Conservation (phyloP, 2,329 filamentous ascomycete genomes). For the Fusarium guadeloupense region DNA sequence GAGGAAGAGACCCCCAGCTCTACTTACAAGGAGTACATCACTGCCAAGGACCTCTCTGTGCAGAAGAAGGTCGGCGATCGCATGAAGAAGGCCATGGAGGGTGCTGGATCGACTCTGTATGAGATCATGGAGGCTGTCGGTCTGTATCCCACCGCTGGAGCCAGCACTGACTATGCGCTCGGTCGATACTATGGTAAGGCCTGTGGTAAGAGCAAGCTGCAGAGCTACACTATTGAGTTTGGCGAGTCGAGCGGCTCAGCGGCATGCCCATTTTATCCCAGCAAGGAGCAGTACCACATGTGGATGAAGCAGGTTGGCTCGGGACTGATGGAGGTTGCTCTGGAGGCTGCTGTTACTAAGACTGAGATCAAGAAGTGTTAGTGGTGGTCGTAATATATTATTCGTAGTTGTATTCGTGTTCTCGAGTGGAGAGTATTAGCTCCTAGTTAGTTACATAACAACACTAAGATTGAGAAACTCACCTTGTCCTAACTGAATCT, state of each 20-base stretch:
- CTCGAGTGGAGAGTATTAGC: too few species aligned
- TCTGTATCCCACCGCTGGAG: constrained; percentile 58
- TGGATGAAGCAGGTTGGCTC: constrained; percentile 57
- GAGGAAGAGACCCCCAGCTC: constrained; percentile 46
- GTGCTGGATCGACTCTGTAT: constrained; percentile 51
- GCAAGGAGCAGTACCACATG: constrained; percentile 52
- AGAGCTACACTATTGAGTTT: constrained; percentile 59
- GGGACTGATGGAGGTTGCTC: constrained; percentile 59
- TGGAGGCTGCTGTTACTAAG: constrained; percentile 42
- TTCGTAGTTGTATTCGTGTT: constrained; percentile 1
- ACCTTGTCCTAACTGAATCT: not conserved
- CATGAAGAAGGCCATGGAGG: constrained; percentile 53
- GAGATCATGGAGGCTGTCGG: constrained; percentile 50
- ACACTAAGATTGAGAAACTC: not conserved
- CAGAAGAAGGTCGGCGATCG: constrained; percentile 47
- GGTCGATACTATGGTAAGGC: constrained; percentile 52
- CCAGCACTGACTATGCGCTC: constrained; percentile 58
- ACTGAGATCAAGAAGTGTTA: constrained; percentile 31
- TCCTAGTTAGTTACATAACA: not conserved
- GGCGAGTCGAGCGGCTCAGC: constrained; percentile 43
- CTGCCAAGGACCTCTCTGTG: constrained; percentile 48
- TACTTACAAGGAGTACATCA: constrained; percentile 58
- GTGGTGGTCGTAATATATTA: constrained; percentile 4
- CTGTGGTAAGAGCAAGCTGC: constrained; percentile 50
- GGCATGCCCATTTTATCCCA: constrained; percentile 58